phyloP scores from a whole-genome alignment of 2,329 filamentous ascomycete genomes.

The Emydomyces testavorans region DNA sequence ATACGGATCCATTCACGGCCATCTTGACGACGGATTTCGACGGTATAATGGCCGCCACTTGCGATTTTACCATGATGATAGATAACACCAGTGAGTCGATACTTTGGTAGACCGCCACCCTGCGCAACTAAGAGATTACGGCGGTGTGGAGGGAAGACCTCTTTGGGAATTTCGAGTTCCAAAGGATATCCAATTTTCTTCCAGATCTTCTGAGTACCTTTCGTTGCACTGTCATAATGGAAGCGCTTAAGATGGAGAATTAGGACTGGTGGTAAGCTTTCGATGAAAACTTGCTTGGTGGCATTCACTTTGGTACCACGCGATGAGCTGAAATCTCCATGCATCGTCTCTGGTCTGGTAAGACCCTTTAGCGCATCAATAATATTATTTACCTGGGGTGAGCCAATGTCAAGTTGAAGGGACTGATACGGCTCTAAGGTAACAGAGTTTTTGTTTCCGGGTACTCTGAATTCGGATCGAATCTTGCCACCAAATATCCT shows the following conservation, averaged over 20 bases:
- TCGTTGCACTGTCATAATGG: constrained; percentile 75
- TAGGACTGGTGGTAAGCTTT: constrained; percentile 77
- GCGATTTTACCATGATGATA: constrained; percentile 98
- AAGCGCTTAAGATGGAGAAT: constrained; percentile 96
- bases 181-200: constrained; percentile 94
- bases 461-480: constrained; percentile 76
- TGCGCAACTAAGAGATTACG: constrained; percentile 54
- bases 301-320: constrained; percentile 65
- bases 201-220: constrained; percentile 91
- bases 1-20: constrained; percentile 92
- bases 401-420: constrained; percentile 85
- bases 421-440: constrained; percentile 90
- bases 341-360: constrained; percentile 71
- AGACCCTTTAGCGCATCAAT: constrained; percentile 78
- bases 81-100: constrained; percentile 77
- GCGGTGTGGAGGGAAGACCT: constrained; percentile 69
- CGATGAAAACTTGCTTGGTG: constrained; percentile 91
- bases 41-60: constrained; percentile 91
- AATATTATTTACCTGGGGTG: constrained; percentile 77
- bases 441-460: constrained; percentile 78
- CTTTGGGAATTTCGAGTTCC: constrained; percentile 83
- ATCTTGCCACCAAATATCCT: constrained; percentile 91
- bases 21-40: constrained; percentile 90
- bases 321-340: constrained; percentile 70
- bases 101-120: constrained; percentile 63